These are phyloP conservation scores for Vanderwaltozyma tropicalis DNA, from an alignment of 805 yeast genomes.

Conservation along the genomic window DNA sequence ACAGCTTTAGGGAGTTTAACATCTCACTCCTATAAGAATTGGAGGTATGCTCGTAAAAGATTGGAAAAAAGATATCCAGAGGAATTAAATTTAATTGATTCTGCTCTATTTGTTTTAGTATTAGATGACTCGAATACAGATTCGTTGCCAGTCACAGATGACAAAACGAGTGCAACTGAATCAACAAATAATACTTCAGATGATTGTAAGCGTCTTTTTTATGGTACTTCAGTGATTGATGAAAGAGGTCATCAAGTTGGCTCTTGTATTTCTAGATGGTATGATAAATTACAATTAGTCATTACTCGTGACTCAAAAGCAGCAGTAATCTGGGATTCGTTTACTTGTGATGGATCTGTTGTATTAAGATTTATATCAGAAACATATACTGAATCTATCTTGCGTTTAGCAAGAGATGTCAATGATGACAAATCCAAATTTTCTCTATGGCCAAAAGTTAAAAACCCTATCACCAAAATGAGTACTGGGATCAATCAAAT, in stretches of 20 bases:
- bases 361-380: constrained; percentile 82
- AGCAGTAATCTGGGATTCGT: constrained; percentile 82
- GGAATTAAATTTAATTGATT: constrained; percentile 43
- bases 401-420: constrained; percentile 71
- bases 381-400: constrained; percentile 78
- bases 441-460: constrained; percentile 29
- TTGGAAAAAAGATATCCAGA: constrained; percentile 33
- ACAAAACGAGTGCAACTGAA: constrained; percentile 1
- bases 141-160: too few relatives aligned
- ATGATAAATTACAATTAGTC: constrained; percentile 78
- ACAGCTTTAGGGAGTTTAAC: constrained; percentile 76
- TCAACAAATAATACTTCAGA: constrained; percentile 37
- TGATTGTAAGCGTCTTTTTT: constrained; percentile 53
- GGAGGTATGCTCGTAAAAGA: constrained; percentile 63
- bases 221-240: constrained; percentile 68
- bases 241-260: constrained; percentile 77
- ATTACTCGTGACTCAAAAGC: constrained; percentile 80
- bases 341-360: constrained; percentile 90
- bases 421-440: constrained; percentile 42
- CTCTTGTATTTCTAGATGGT: constrained; percentile 90
- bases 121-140: constrained; percentile 55
- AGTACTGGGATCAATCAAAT: too few relatives aligned
- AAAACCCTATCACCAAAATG: constrained; percentile 2
- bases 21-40: constrained; percentile 72
- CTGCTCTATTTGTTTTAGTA: constrained; percentile 71